These are phyloP conservation scores for Aspergillus sclerotiicarbonarius DNA, from an alignment of 495 filamentous ascomycete species.

Conservation along the genomic window DNA sequence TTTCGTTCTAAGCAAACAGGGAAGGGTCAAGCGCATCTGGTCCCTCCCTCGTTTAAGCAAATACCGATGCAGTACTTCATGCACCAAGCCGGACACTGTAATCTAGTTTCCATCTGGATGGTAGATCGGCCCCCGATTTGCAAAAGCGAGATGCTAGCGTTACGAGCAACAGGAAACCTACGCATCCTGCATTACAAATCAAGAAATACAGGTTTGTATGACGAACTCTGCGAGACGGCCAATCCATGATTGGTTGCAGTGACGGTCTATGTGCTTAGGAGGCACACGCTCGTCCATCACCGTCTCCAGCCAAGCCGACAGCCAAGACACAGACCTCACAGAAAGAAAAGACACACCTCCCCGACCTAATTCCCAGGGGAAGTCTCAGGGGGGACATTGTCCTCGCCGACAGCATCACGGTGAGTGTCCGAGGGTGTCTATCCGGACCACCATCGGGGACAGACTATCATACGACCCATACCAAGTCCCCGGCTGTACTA, in stretches of 20 bases:
- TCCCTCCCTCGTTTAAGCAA: neutral
- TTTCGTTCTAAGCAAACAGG: neutral
- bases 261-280: neutral
- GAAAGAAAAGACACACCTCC: neutral
- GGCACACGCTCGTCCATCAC: neutral
- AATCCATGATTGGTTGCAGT: neutral
- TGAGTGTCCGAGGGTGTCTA: no score
- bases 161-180: neutral
- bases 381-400: no score
- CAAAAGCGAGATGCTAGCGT: neutral
- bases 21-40: neutral
- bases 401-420: no score
- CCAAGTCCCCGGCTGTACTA: neutral
- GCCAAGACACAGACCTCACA: neutral
- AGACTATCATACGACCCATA: neutral
- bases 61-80: neutral
- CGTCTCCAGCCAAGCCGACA: neutral
- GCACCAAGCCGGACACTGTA: neutral
- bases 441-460: neutral
- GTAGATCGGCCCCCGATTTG: neutral
- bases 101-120: neutral
- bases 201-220: neutral
- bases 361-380: no score
- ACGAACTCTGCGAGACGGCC: neutral
- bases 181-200: neutral